Base-by-base conservation (phyloP, 225 moss, liverwort and hornwort genomes). In the Neckera pumila region DNA sequence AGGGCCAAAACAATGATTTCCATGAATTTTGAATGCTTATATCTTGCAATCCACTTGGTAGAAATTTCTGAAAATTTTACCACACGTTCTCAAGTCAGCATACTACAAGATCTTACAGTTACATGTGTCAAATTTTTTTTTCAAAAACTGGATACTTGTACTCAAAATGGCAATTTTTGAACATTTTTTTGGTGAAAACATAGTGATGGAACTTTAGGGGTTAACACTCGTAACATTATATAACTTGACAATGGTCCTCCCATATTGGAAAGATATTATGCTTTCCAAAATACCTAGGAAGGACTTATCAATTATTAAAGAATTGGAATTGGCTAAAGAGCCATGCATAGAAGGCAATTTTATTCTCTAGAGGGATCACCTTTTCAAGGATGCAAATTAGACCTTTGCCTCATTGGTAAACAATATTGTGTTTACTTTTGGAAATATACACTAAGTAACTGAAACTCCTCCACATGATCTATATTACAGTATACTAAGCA, bases 301-400 rank as follows among this genome's bases (percentile, higher is more conserved):
- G 7, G 22, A 6, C 2, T 7, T 69, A 23, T 23, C 14, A 38
- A 69, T 69, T 38, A 38, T 69, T 38, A 7, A 69, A 69, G 1
- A 7, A 69, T 69, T 69, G 13, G 10, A 0, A 4, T 5, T 69
- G 13, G 38, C 6, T 69, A 2, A 14, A 1, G 23, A 40, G 7
- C 1, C 2, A 23, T n/a, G n/a, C n/a, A n/a, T 25, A 70, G 0
- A 38, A 40, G 4, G 14, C 3, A 12, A n/a, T 22, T 40, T 70
- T 40, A 6, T 70, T 38, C 3, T 1, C 1, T 40, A 0, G 13
- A 38, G 1, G 13, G 8, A 8, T 1, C 1, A 0, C 1, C 8
- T 23, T 69, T 40, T 40, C 4, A 23, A 25, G 0, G 4, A 70
- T 70, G 25, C 14, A 70, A 38, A 38, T 40, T 4, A 0, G 3